Evolutionary conservation across 2,329 filamentous ascomycete species (phyloP), one percentile per base, ranked within the genome.

Genomic region (Colletotrichum sojae): DNA sequence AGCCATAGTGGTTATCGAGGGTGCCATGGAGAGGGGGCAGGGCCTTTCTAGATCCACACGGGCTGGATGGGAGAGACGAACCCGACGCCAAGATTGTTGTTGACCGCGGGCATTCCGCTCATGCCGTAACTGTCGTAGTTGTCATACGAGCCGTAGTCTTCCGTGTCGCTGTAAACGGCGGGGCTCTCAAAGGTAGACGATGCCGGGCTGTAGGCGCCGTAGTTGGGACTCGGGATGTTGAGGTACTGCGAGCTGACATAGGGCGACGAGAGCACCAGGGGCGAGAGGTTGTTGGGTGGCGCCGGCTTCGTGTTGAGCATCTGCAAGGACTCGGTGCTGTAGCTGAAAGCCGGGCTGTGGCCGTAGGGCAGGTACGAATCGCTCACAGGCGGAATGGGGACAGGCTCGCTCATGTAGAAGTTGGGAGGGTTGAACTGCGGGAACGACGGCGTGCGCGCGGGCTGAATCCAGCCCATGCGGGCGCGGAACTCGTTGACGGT

Each of bases 401-500:
- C 76, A 48, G 84, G 81, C 66, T 85, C 84, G 55, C 78, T 77
- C 75, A 85, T 79, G 71, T 83, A 84, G 75, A 88, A 89, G 76
- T 85, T 86, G 73, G 85, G 86, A 54, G 84, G 83, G 72, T 86
- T 79, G 77, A 90, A 90, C 76, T 87, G 86, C 27, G 89, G 88
- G 78, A 90, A 90, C 10, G 88, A 89, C 6, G 83, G 85, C 51
- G 89, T 89, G 71, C 87, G 83, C 71, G 84, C 82, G 12, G 89
- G 89, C 70, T 89, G 85, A 52, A 84, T 78, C 90, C 90, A 93
- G 55, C 91, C 90, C 84, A 93, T 90, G 72, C 90, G 88, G 43
- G 83, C 84, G 73, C 91, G 89, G 80, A 94, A 94, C 74, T 90
- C 89, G 66, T 84, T 83, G 63, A 93, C 89, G 54, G 90, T 89